Evolutionary conservation across 208 protist genomes (phyloP).

Genomic region (Leishmania guyanensis): DNA sequence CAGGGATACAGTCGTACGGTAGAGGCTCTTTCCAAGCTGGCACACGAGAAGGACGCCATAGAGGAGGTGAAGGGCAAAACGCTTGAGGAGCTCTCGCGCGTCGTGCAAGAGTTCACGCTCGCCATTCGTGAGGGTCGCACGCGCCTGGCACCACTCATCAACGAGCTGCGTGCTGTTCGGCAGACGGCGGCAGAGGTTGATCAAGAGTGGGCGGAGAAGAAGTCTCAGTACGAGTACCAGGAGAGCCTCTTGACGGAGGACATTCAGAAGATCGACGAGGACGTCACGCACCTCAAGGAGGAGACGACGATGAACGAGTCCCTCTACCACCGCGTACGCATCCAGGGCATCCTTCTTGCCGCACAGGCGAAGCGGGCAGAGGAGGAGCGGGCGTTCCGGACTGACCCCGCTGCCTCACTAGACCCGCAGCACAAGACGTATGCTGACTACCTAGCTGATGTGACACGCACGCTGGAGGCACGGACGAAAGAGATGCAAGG

Average conservation of each 20-base stretch:
- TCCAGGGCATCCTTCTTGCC: constrained; percentile 56
- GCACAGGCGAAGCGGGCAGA: constrained; percentile 55
- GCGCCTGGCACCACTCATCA: constrained; percentile 86
- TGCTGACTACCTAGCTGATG: constrained; percentile 46
- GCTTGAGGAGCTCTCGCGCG: constrained; percentile 86
- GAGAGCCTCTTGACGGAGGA: constrained; percentile 83
- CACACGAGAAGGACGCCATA: constrained; percentile 80
- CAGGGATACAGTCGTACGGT: constrained; percentile 87
- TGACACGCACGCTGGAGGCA: constrained; percentile 53
- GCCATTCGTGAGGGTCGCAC: constrained; percentile 85
- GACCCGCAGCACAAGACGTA: constrained; percentile 74
- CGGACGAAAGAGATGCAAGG: constrained; percentile 74
- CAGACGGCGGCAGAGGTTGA: constrained; percentile 86
- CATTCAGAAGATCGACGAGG: constrained; percentile 82
- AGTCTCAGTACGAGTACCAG: constrained; percentile 89
- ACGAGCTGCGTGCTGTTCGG: constrained; percentile 83
- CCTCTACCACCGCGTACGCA: constrained; percentile 82
- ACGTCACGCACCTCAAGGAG: constrained; percentile 77
- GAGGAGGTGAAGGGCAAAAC: constrained; percentile 91
- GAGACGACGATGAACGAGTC: constrained; percentile 77
- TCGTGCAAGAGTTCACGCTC: constrained; percentile 88
- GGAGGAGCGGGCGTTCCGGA: constrained; percentile 57
- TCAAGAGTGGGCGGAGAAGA: constrained; percentile 83
- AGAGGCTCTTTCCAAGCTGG: constrained; percentile 80
- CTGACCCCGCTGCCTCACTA: constrained; percentile 31